Base-by-base conservation (phyloP, 2,329 filamentous ascomycete genomes). In the Verticillium tricorpus region DNA sequence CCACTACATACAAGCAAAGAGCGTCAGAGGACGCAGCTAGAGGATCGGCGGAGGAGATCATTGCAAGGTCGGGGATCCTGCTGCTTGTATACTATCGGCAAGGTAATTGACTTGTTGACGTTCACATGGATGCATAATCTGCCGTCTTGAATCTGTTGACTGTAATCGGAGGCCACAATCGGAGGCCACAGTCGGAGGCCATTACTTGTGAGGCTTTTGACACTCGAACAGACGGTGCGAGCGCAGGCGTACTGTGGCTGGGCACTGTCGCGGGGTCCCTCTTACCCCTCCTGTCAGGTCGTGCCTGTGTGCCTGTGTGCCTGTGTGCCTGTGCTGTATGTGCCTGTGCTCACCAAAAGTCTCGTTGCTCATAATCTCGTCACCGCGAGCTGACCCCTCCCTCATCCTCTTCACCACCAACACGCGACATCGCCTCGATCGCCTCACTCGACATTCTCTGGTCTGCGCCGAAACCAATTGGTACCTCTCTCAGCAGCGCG, bases 21-120 rank as follows among this genome's bases (percentile, higher is more conserved):
- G 55, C 32, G 37, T 39, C 60, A 63, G 57, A 62, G 60, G 54
- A 58, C 58, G 64, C 25, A 59, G 63, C 62, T 66, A 65, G 61
- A 65, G 64, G 63, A 65, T 66, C 58, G 58, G 19, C 60, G 57
- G 58, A 32, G 52, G 64, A 50, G 58, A 58, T 28, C 59, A 60
- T 61, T 35, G 61, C 54, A 61, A 61, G 59, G 58, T 60, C 55
- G 62, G 61, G 54, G 64, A 63, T 66, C 61, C 61, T 58, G 63
- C 63, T 66, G 63, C 61, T 59, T 66, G 63, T 66, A 66, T 61
- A 60, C 59, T 65, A 66, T 54, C 60, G 63, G 54, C 64, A 66
- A 50, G 35, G 32, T 52, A 50, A 31, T 19, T 32, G 9, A 50
- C 35, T 58, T 50, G 57, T 58, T 40, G 57, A 58, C 39, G 37